These are phyloP conservation scores for Barnettozyma vustinii DNA, from an alignment of 805 yeast species.

Conservation along the genomic window DNA sequence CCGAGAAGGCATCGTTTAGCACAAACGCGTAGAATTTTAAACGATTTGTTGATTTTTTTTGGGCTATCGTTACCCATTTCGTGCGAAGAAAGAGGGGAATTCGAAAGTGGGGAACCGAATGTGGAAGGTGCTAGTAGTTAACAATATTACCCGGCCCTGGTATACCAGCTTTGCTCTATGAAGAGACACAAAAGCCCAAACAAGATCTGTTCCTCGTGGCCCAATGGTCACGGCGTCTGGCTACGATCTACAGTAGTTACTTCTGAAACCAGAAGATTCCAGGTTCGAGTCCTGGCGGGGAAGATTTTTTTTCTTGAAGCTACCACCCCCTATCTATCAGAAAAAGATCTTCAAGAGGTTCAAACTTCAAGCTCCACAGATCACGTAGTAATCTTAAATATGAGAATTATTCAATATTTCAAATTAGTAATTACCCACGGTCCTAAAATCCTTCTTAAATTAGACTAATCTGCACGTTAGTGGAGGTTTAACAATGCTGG, in stretches of 20 bases:
- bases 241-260: conserved; percentile 47
- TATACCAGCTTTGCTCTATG: background rate
- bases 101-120: conserved; percentile 1
- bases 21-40: background rate
- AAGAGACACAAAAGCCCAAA: too few relatives aligned
- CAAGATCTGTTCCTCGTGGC: conserved; percentile 59
- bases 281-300: conserved; percentile 34
- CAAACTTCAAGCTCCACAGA: too few relatives aligned
- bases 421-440: too few relatives aligned
- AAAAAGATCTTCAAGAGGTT: too few relatives aligned
- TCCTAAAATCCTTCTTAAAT: too few relatives aligned
- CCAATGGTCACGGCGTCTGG: conserved; percentile 76
- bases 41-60: conserved; percentile 8
- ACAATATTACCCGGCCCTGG: background rate
- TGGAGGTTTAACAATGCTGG: too few relatives aligned
- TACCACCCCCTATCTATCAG: too few relatives aligned
- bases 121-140: background rate
- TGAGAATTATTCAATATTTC: too few relatives aligned
- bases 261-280: conserved; percentile 34
- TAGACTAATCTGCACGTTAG: too few relatives aligned
- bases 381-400: too few relatives aligned
- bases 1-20: conserved; percentile 1
- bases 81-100: background rate
- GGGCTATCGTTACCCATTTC: background rate
- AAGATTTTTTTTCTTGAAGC: conserved; percentile 25